Evolutionary conservation across 2,329 filamentous ascomycete species (phyloP), one percentile per base, ranked within the genome.

Genomic region (Fusarium sulawesiense): DNA sequence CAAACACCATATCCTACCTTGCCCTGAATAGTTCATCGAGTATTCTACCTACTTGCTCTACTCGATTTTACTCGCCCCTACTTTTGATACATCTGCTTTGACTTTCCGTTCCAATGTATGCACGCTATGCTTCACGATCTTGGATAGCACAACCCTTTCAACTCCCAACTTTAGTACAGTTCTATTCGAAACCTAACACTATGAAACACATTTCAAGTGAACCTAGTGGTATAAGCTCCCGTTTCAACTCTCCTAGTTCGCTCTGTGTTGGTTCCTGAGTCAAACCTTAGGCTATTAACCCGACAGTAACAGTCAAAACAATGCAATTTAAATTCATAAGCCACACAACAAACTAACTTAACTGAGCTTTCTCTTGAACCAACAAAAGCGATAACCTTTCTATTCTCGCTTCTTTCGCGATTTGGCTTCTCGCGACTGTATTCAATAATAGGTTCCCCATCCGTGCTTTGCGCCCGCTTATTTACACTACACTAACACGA

Each of bases 311-410:
- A 16, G 30, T 37, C 18, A n/a, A 18, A 42, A 37, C 14, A 25
- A 54, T 49, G 16, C 30, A 10, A 53, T 55, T 42, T 48, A 60
- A 45, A 20, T 47, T 29, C 32, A 4, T 4, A 49, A 61, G 47
- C 54, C 30, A 66, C 63, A 16, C 27, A 21, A 27, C 47, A 41
- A 60, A 54, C 6, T 45, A 29, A 48, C 62, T 54, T 27, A 49
- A 55, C 34, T n/a, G 34, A 37, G 18, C 18, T 37, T 37, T n/a
- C 34, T n/a, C n/a, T 32, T n/a, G 16, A 20, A 37, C 23, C 25
- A 61, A 41, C 29, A 54, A 48, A 29, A 61, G 25, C 40, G 53
- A 40, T 20, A 30, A 34, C 27, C 9, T 27, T 34, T 59, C 10
- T 30, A 20, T n/a, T n/a, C 51, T 60, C 30, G 47, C 44, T 14